A percentile compares a stretch with the other conserved stretches of the same genome.
Evolutionary conservation across 306 rosid species (phyloP).

Genomic region (Trifolium pratense): DNA sequence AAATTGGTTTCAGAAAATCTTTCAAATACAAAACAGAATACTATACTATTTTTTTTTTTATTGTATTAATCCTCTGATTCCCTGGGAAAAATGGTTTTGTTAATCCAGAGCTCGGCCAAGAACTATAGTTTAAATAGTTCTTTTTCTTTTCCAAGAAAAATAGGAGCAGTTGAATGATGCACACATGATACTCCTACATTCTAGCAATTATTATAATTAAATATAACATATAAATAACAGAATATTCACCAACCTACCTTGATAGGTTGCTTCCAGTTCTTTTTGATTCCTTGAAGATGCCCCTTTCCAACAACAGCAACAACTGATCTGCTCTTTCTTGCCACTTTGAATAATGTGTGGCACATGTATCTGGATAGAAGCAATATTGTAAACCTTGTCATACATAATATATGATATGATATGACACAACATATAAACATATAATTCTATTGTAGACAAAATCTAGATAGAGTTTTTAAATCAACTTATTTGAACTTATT

Average conservation of each 20-base stretch:
- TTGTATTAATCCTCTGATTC: too few relatives aligned
- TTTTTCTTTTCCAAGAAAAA: too few relatives aligned
- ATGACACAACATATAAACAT: not conserved
- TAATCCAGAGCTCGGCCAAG: too few relatives aligned
- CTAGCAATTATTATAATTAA: not conserved
- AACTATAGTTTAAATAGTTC: too few relatives aligned
- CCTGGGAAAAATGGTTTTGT: too few relatives aligned
- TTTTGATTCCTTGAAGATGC: conserved; percentile 85
- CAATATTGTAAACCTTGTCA: conserved; percentile 19
- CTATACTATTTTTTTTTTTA: too few relatives aligned
- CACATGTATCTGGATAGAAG: conserved; percentile 75
- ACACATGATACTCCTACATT: too few relatives aligned
- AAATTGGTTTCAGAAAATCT: conserved; percentile 25
- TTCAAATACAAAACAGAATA: not conserved
- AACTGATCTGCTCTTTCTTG: conserved; percentile 62
- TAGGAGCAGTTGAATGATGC: too few relatives aligned
- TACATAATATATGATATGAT: not conserved
- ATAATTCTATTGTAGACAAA: conserved; percentile 8
- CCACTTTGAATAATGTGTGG: conserved; percentile 61
- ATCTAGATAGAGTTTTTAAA: not conserved
- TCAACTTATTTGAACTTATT: too few relatives aligned
- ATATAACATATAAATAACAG: conserved; percentile 16
- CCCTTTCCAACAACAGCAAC: conserved; percentile 95
- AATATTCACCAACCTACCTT: conserved; percentile 53
- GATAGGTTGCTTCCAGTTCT: conserved; percentile 88